These are phyloP conservation scores for Colletotrichum navitas DNA, from an alignment of 2,329 filamentous ascomycete species.

Conservation along the genomic window DNA sequence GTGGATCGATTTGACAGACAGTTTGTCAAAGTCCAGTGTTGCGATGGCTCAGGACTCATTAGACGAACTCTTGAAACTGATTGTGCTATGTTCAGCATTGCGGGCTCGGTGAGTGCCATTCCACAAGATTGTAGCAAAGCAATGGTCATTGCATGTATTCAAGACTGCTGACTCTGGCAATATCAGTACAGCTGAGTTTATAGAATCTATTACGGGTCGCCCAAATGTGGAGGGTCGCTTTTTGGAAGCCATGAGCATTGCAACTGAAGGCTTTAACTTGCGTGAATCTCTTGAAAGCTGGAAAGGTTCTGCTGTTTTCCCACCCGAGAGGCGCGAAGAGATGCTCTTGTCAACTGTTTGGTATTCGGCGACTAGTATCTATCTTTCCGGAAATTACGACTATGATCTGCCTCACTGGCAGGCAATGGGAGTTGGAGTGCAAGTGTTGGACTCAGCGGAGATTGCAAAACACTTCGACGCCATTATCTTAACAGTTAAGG, in stretches of 20 bases:
- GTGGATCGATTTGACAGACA: conserved; percentile 44
- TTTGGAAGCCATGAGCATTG: conserved; percentile 24
- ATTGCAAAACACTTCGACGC: conserved; percentile 45
- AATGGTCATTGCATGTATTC: not conserved
- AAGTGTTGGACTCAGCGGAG: conserved; percentile 43
- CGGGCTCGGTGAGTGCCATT: conserved; percentile 47
- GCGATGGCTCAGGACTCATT: conserved; percentile 11
- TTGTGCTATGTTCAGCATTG: conserved; percentile 50
- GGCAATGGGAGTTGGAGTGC: conserved; percentile 42
- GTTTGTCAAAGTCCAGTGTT: not conserved
- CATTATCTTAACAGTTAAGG: conserved; percentile 45
- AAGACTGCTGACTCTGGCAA: not conserved
- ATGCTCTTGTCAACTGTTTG: conserved; percentile 45
- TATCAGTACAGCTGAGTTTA: conserved; percentile 25
- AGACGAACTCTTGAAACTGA: conserved; percentile 49
- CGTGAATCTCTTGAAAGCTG: conserved; percentile 41
- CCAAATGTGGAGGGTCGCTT: not conserved
- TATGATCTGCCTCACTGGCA: conserved; percentile 52
- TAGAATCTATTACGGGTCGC: not conserved
- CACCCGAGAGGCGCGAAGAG: conserved; percentile 32
- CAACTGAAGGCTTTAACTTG: conserved; percentile 43
- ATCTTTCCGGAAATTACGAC: conserved; percentile 54
- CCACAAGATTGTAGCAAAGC: not conserved
- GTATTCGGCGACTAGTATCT: conserved; percentile 52
- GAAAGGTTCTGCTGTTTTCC: not conserved